Conservation (phyloP, 768 basidiomycete genomes). For the Trametes cingulata region DNA sequence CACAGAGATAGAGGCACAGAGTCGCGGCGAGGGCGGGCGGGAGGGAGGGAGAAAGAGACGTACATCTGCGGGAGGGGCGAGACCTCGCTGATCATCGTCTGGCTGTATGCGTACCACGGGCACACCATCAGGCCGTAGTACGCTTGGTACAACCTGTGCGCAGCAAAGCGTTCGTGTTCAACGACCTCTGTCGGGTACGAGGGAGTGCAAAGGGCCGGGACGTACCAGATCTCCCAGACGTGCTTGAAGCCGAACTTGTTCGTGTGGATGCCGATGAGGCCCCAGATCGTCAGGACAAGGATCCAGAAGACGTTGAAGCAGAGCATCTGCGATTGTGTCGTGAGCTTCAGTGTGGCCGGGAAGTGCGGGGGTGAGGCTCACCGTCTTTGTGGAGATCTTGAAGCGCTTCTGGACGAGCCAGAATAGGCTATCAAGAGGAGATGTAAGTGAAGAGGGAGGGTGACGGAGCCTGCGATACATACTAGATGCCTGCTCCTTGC, state of each 20-base stretch:
- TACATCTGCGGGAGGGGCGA: constrained; percentile 73
- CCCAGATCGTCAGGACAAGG: constrained; percentile 68
- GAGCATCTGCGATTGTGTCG: constrained; percentile 52
- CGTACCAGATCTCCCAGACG: constrained; percentile 77
- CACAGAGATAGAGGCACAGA: no score
- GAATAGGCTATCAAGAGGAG: constrained; percentile 50
- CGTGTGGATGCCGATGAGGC: constrained; percentile 75
- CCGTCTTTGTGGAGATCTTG: constrained; percentile 63
- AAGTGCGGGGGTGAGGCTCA: constrained; percentile 26
- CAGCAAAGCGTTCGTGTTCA: not conserved
- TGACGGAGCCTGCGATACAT: constrained; percentile 23
- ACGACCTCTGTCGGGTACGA: no score
- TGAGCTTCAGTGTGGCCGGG: not conserved
- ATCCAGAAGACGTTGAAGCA: constrained; percentile 74
- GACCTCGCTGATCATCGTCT: constrained; percentile 83
- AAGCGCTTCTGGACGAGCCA: constrained; percentile 71
- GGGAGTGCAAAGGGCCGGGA: not conserved
- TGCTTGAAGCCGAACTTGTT: constrained; percentile 79
- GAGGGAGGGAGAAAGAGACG: constrained; percentile 13
- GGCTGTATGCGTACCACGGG: constrained; percentile 81
- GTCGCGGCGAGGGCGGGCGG: not conserved
- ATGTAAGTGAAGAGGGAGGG: not conserved
- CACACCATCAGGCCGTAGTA: constrained; percentile 75
- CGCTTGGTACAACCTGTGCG: constrained; percentile 61
- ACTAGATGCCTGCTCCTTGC: constrained; percentile 73